Conservation (phyloP, 441 rosid species). For the Pelargonium citronellum region DNA sequence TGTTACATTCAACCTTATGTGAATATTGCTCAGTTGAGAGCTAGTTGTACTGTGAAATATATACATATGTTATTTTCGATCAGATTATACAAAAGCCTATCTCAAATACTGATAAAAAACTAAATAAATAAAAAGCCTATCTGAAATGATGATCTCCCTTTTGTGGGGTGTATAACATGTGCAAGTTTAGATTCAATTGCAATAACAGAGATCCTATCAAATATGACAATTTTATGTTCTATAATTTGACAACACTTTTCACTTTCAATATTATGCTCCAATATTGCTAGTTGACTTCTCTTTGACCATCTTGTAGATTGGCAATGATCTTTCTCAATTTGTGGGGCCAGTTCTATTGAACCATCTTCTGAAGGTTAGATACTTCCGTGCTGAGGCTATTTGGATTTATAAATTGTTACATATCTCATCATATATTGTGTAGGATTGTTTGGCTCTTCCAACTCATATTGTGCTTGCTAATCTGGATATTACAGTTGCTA, state of each 20-base stretch:
- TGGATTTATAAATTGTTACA: constrained; percentile 12
- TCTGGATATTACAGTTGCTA: background rate
- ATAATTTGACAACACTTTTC: background rate
- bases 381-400: constrained; percentile 1
- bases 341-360: constrained; percentile 90
- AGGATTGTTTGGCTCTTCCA: background rate
- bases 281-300: background rate
- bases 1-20: background rate
- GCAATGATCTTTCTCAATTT: constrained; percentile 91
- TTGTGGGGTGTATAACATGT: background rate
- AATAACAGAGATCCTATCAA: background rate
- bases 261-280: background rate
- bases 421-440: constrained; percentile 3
- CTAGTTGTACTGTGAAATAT: background rate
- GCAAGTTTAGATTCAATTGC: background rate
- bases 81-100: background rate
- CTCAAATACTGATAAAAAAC: no score
- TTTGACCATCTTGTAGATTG: constrained; percentile 47
- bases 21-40: background rate
- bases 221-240: background rate
- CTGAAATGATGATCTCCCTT: background rate
- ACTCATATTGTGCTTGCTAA: background rate
- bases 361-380: constrained; percentile 73
- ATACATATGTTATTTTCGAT: background rate
- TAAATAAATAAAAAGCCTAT: no score